These are phyloP conservation scores for Cladosporium sphaerospermum DNA, from an alignment of 2,329 filamentous ascomycete species.

Conservation along the genomic window DNA sequence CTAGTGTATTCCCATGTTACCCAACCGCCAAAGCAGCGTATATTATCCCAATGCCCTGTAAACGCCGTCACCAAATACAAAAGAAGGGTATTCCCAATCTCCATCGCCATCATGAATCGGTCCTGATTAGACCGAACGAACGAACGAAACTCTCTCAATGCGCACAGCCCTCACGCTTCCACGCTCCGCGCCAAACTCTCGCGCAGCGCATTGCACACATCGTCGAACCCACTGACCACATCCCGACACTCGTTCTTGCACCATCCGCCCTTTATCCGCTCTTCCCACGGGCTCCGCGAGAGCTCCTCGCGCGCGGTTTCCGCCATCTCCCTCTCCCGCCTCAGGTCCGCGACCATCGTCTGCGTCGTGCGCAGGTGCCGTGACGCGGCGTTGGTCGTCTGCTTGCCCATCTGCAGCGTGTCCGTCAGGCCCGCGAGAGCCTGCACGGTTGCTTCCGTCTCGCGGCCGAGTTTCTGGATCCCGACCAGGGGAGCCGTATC, in stretches of 20 bases:
- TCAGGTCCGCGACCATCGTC: slow-evolving; percentile 80
- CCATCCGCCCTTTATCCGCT: slow-evolving; percentile 67
- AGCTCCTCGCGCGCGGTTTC: slow-evolving; percentile 82
- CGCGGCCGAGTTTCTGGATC: slow-evolving; percentile 59
- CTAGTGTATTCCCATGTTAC: no score
- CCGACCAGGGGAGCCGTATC: slow-evolving; percentile 60
- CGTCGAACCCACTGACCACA: slow-evolving; percentile 87
- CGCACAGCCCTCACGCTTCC: not conserved
- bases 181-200: slow-evolving; percentile 14
- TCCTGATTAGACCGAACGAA: no score
- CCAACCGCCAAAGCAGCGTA: no score
- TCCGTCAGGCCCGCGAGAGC: slow-evolving; percentile 83
- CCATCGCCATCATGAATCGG: no score
- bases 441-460: slow-evolving; percentile 64
- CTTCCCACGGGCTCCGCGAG: slow-evolving; percentile 69
- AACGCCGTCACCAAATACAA: no score
- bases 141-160: no score
- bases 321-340: slow-evolving; percentile 71
- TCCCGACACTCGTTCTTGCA: slow-evolving; percentile 79
- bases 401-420: slow-evolving; percentile 87
- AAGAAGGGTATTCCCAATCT: no score
- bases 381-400: slow-evolving; percentile 75
- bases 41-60: no score
- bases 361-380: slow-evolving; percentile 73
- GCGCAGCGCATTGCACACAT: slow-evolving; percentile 80